Percentiles rank a stretch among this genome's conserved stretches.
phyloP scores from a whole-genome alignment of 345 rosid species.

The Eucalyptus erythrocorys region DNA sequence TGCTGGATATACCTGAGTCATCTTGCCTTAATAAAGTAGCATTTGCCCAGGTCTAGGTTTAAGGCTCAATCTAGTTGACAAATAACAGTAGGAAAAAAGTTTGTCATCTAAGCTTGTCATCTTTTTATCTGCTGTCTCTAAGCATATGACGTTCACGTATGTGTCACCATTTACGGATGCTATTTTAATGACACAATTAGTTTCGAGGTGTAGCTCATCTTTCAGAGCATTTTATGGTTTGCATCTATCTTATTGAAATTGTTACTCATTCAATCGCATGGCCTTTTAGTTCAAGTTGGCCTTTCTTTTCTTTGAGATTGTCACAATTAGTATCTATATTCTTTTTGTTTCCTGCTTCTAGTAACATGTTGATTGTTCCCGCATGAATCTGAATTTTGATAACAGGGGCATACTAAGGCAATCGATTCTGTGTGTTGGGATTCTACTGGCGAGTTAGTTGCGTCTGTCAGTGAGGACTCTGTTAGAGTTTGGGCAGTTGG shows the following conservation, averaged over 20 bases:
- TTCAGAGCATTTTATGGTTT: not conserved
- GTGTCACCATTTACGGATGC: not conserved
- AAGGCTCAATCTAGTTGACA: not conserved
- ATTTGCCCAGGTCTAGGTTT: not conserved
- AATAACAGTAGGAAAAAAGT: not conserved
- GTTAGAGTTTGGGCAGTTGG: constrained; percentile 90
- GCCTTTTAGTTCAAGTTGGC: not conserved
- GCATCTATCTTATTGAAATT: not conserved
- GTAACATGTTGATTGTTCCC: not conserved
- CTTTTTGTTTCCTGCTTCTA: not conserved
- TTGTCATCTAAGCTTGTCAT: not conserved
- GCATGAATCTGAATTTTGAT: not conserved
- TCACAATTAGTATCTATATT: not conserved
- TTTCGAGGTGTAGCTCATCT: not conserved
- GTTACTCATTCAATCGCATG: not conserved
- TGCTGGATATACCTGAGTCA: not conserved
- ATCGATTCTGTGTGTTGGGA: constrained; percentile 91
- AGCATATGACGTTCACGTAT: not conserved
- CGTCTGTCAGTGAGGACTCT: constrained; percentile 88
- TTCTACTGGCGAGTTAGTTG: constrained; percentile 72
- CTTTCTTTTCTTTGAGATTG: not conserved
- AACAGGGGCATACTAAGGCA: constrained; percentile 67
- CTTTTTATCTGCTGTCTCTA: not conserved
- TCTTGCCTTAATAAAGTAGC: not conserved
- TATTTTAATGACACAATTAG: not conserved